Evolutionary conservation across 2,329 filamentous ascomycete species (phyloP), one percentile per base, ranked within the genome.

Genomic region (Fusarium lateritium): DNA sequence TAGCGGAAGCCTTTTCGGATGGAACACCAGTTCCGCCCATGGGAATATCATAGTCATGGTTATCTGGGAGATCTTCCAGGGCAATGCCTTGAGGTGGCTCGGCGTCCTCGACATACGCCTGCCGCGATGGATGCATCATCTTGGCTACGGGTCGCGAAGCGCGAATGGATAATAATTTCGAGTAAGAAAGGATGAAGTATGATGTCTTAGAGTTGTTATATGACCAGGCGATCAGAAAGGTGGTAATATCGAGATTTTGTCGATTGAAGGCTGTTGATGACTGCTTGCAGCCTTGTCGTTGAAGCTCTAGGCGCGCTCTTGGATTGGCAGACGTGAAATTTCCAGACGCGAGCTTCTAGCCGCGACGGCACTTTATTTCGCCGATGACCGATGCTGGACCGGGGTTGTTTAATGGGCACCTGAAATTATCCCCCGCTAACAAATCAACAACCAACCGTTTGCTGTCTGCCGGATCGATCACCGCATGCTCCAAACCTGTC

Each of bases 21-120:
- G 91, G 88, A 45, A 91, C 89, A 46, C 92, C 92, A 21, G 88
- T 85, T 5, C 84, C 81, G 5, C 83, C 84, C 33, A 89, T 84
- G 24, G 91, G 91, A 54, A 97, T 87, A 43, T 92, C 89, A 85
- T 98, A 96, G 81, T 98, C 92, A 76, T 90, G 92, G 76, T 98
- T 94, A 69, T 85, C 81, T 40, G 83, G 86, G 39, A 89, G 76
- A 64, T 85, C 83, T 62, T 85, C 82, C 39, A 87, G 72, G 62
- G 84, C 82, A 51, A 86, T 80, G 40, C 83, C 83, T 54, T 69
- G 72, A 69, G 91, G 87, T 54, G 85, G 81, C 77, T 88, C 85
- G 43, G 84, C 90, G 77, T 98, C 95, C 85, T 98, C 95, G 69
- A 98, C 94, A 80, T 97, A 98, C 42, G 95, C 95, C 81, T 95